Evolutionary conservation across 306 rosid species (phyloP), one percentile per base, ranked within the genome.

Genomic region (Cucurbita argyrosperma): DNA sequence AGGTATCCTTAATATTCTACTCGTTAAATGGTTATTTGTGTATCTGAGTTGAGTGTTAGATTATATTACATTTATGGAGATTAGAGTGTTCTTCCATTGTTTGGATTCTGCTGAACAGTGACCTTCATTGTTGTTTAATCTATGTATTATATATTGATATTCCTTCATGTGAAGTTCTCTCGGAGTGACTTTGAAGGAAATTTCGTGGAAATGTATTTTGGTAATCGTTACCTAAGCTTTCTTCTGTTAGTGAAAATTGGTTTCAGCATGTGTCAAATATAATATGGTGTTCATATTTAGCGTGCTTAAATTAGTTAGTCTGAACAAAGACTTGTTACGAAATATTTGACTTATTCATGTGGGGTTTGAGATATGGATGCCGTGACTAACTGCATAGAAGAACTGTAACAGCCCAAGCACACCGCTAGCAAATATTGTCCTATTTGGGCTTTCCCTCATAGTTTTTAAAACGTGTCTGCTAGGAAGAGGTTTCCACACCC

Each of bases 21-120:
- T 78, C 26, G 75, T 80, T 82, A 7, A 47, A 19, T 79, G 62
- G 9, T 70, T 49, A 8, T 50, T 4, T 65, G 56, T 45, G 54
- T 45, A 45, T 64, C 37, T 65, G 11, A 18, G 19, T 66, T 50
- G 58, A 21, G 11, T 67, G 55, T 21, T 67, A 19, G 12, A 9
- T 67, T 68, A 16, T 52, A 1, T 52, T 52, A 2, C n/a, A 16
- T 9, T 52, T 52, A 7, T 14, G 26, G 74, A 70, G 45, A 50
- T 2, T 4, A 9, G 26, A 69, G 74, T 69, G 2, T 70, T 16
- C 45, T 0, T 70, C 14, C 23, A 26, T 50, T 35, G 74, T 70
- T 50, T 30, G 56, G 35, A 70, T 30, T 70, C 51, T 46, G 13
- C 7, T 47, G 10, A 45, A 26, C 16, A 67, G 7, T 46, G 56